These are phyloP conservation scores for Hypoxylon intermedium DNA, from an alignment of 495 filamentous ascomycete genomes.

Conservation along the genomic window DNA sequence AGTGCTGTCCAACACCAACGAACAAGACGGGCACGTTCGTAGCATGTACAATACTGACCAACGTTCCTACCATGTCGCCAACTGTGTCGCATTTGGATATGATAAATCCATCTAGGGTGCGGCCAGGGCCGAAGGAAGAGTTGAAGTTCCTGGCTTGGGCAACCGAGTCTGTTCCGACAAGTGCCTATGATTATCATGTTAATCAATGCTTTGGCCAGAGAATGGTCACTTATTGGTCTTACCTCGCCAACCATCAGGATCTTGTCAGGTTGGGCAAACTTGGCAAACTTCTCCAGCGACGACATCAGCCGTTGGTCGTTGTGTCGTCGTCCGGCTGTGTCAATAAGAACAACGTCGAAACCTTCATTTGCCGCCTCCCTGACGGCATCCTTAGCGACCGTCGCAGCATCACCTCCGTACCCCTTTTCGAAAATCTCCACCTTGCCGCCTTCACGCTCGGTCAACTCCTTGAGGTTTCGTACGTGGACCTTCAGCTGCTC, in stretches of 20 bases:
- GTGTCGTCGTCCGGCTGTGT: slow-evolving; percentile 92
- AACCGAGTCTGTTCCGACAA: slow-evolving; percentile 93
- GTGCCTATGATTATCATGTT: slow-evolving; percentile 58
- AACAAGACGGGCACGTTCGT: slow-evolving; percentile 95
- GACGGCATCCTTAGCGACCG: slow-evolving; percentile 93
- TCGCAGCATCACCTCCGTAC: slow-evolving; percentile 96
- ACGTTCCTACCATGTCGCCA: slow-evolving; percentile 95
- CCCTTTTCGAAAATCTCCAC: slow-evolving; percentile 95
- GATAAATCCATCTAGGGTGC: slow-evolving; percentile 91
- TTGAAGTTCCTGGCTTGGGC: slow-evolving; percentile 97
- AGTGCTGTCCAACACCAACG: slow-evolving; percentile 94
- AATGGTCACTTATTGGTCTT: slow-evolving; percentile 27
- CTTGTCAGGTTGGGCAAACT: slow-evolving; percentile 94
- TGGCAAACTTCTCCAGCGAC: slow-evolving; percentile 93
- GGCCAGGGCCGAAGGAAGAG: slow-evolving; percentile 80
- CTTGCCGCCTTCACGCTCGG: slow-evolving; percentile 77
- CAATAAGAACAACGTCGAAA: slow-evolving; percentile 94
- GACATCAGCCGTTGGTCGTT: slow-evolving; percentile 96
- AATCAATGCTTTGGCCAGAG: slow-evolving; percentile 6
- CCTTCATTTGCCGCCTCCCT: slow-evolving; percentile 72
- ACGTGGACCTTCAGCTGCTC: slow-evolving; percentile 96
- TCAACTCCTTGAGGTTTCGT: slow-evolving; percentile 85
- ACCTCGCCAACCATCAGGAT: slow-evolving; percentile 98
- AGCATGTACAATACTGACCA: slow-evolving; percentile 97
- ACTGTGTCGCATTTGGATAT: slow-evolving; percentile 99